Conservation (phyloP, 768 basidiomycete species). For the Kwoniella dejecticola region DNA sequence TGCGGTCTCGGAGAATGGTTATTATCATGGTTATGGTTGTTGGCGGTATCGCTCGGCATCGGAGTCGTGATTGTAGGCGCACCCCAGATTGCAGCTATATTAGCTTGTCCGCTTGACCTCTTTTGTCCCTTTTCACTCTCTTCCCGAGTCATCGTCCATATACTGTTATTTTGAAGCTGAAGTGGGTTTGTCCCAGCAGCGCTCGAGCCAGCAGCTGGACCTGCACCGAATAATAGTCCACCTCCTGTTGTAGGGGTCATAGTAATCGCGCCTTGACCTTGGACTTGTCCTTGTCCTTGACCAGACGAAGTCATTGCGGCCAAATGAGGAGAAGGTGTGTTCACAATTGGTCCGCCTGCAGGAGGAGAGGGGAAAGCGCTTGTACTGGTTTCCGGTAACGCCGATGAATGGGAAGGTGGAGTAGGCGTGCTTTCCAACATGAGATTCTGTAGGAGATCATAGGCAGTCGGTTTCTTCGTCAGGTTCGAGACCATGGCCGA, state of each 20-base stretch:
- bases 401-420: neutral
- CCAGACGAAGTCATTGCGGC: conserved; percentile 9
- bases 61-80: too few relatives aligned
- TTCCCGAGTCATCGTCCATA: conserved; percentile 46
- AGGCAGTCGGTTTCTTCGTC: conserved; percentile 27
- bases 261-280: too few relatives aligned
- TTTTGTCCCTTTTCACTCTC: conserved; percentile 39
- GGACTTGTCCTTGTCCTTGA: too few relatives aligned
- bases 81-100: conserved; percentile 18
- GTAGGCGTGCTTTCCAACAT: conserved; percentile 24
- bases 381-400: too few relatives aligned
- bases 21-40: too few relatives aligned
- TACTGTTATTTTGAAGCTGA: conserved; percentile 25
- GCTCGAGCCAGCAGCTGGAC: too few relatives aligned
- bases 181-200: conserved; percentile 12
- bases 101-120: conserved; percentile 6
- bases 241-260: neutral
- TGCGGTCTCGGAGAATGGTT: too few relatives aligned
- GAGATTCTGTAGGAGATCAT: conserved; percentile 42
- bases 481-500: too few relatives aligned
- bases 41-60: too few relatives aligned
- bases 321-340: too few relatives aligned
- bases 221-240: conserved; percentile 32
- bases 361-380: too few relatives aligned
- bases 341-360: too few relatives aligned